Conservation (phyloP, 2,329 filamentous ascomycete genomes). For the Celoporthe dispersa region DNA sequence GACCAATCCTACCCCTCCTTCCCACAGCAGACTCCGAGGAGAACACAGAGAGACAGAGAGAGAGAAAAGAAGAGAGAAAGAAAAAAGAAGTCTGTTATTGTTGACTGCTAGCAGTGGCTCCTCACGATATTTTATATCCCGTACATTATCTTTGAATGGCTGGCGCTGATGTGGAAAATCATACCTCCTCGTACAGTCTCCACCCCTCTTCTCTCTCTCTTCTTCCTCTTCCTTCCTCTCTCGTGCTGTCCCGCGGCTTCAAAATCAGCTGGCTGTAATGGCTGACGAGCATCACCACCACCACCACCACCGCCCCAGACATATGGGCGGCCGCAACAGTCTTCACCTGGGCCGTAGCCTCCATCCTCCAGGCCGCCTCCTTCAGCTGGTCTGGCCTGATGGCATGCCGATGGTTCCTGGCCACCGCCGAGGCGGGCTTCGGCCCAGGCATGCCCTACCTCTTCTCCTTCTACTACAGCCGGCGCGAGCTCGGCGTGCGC, state of each 20-base stretch:
- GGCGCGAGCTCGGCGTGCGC: conserved; percentile 69
- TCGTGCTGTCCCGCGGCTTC: no score
- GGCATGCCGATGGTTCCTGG: conserved; percentile 46
- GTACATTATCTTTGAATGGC: conserved; percentile 48
- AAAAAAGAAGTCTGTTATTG: background rate
- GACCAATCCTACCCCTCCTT: no score
- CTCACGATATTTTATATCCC: conserved; percentile 52
- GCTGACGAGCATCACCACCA: background rate
- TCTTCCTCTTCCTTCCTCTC: no score
- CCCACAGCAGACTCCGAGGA: no score
- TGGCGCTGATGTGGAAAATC: conserved; percentile 48
- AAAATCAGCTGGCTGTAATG: no score
- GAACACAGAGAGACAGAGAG: no score
- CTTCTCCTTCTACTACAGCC: conserved; percentile 32
- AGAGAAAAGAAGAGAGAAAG: background rate
- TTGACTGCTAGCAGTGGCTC: conserved; percentile 41
- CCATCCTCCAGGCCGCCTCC: conserved; percentile 40
- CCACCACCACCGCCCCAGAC: conserved; percentile 31
- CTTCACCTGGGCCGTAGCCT: conserved; percentile 37
- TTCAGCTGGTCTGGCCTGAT: conserved; percentile 43
- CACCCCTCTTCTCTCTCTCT: background rate
- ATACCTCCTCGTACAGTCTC: conserved; percentile 42
- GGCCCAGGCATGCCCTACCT: conserved; percentile 36
- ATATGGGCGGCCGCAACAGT: conserved; percentile 37
- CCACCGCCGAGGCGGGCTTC: conserved; percentile 50